These are phyloP conservation scores for Mortierella claussenii DNA, from an alignment of 192 early-diverging fungal species.

Conservation along the genomic window DNA sequence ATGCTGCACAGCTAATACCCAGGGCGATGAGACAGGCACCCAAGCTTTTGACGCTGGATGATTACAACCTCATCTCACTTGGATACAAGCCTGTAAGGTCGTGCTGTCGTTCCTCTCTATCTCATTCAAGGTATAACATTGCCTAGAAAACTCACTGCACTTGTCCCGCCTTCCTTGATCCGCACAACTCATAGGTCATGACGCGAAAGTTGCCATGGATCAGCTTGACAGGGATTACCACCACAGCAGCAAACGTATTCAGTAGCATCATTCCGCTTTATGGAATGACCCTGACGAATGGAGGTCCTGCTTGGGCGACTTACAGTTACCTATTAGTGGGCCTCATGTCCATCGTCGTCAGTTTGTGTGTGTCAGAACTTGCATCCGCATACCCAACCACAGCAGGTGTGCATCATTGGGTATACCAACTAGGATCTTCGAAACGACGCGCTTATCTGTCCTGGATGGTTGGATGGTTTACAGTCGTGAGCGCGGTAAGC, in stretches of 20 bases:
- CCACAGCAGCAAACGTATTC: constrained; percentile 20
- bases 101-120: too few relatives aligned
- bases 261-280: constrained; percentile 30
- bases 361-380: constrained; percentile 30
- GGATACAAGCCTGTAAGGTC: constrained; percentile 35
- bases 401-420: constrained; percentile 42
- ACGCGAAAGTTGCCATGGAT: constrained; percentile 24
- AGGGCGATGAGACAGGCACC: constrained; percentile 36
- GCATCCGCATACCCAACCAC: constrained; percentile 44
- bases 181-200: constrained; percentile 28
- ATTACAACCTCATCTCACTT: constrained; percentile 21
- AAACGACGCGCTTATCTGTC: constrained; percentile 19
- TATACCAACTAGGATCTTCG: constrained; percentile 29
- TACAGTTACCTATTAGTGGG: constrained; percentile 32
- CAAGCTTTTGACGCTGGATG: constrained; percentile 31
- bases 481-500: constrained; percentile 37
- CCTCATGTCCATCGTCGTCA: constrained; percentile 26
- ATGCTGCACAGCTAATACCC: constrained; percentile 4
- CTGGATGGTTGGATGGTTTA: constrained; percentile 50
- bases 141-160: too few relatives aligned
- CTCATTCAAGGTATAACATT: too few relatives aligned
- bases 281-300: constrained; percentile 26
- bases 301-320: constrained; percentile 43
- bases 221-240: constrained; percentile 25
- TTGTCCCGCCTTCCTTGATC: not conserved